phyloP scores from a whole-genome alignment of 306 rosid genomes.

The Arachis stenosperma region DNA sequence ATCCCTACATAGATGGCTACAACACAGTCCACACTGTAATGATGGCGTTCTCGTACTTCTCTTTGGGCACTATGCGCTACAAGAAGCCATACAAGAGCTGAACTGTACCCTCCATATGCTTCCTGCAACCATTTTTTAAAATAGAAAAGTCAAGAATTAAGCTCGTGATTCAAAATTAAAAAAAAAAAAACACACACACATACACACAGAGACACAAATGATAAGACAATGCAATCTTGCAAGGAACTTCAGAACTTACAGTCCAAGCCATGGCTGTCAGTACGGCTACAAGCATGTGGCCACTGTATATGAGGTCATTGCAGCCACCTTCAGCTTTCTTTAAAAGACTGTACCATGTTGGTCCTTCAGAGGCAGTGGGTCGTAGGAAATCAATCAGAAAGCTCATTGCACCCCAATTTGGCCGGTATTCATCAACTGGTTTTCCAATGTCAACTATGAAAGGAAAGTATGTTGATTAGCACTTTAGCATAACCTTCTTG shows the following conservation, averaged over 20 bases:
- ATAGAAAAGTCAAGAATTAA: slow-evolving; percentile 30
- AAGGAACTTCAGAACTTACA: slow-evolving; percentile 52
- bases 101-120: slow-evolving; percentile 92
- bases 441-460: slow-evolving; percentile 68
- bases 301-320: slow-evolving; percentile 93
- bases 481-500: slow-evolving; percentile 29
- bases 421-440: slow-evolving; percentile 54
- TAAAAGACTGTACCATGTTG: slow-evolving; percentile 80
- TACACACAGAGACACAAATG: not conserved
- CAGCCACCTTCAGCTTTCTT: slow-evolving; percentile 96
- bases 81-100: slow-evolving; percentile 84
- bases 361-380: slow-evolving; percentile 69
- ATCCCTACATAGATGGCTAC: slow-evolving; percentile 91
- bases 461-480: slow-evolving; percentile 42
- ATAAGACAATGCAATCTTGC: slow-evolving; percentile 17
- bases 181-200: not conserved
- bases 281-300: slow-evolving; percentile 95
- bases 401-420: slow-evolving; percentile 88
- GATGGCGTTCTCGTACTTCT: slow-evolving; percentile 92
- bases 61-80: slow-evolving; percentile 88
- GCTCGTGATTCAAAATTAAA: slow-evolving; percentile 12
- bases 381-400: slow-evolving; percentile 79
- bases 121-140: slow-evolving; percentile 59
- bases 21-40: slow-evolving; percentile 77
- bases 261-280: slow-evolving; percentile 99